Conservation (phyloP, 352 stramenopile genomes). For the Globisporangium megalacanthum region DNA sequence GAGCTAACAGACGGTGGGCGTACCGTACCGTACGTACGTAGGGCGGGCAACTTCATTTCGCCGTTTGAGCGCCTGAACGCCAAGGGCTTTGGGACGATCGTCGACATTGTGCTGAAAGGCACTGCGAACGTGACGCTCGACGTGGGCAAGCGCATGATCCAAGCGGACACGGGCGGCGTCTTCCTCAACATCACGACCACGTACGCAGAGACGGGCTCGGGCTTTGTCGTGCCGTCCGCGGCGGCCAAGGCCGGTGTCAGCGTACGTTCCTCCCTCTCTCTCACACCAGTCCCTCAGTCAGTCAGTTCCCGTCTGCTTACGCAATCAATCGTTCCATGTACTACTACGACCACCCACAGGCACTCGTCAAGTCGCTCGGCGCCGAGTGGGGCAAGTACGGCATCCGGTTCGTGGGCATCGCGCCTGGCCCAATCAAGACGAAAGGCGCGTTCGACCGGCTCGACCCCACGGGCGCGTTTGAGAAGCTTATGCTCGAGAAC, state of each 20-base stretch:
- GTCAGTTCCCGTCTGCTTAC: too few relatives aligned
- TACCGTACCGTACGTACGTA: slow-evolving; percentile 13
- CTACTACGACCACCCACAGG: slow-evolving; percentile 38
- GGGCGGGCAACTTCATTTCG: slow-evolving; percentile 95
- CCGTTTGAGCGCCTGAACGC: slow-evolving; percentile 87
- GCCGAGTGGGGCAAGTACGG: slow-evolving; percentile 95
- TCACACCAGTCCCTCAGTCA: too few relatives aligned
- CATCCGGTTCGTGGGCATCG: slow-evolving; percentile 95
- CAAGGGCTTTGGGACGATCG: slow-evolving; percentile 95
- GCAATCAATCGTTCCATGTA: too few relatives aligned
- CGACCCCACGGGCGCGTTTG: slow-evolving; percentile 63
- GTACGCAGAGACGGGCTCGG: slow-evolving; percentile 92
- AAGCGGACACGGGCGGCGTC: slow-evolving; percentile 62
- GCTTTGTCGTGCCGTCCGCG: slow-evolving; percentile 93
- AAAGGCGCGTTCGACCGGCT: slow-evolving; percentile 78
- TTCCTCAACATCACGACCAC: slow-evolving; percentile 98
- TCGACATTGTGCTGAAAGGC: slow-evolving; percentile 93
- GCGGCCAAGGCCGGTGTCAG: slow-evolving; percentile 95
- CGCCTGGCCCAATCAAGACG: slow-evolving; percentile 93
- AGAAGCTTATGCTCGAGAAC: slow-evolving; percentile 57
- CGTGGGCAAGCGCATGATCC: slow-evolving; percentile 74
- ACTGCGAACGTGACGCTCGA: slow-evolving; percentile 82
- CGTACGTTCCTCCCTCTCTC: slow-evolving; percentile 17
- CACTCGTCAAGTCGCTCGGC: slow-evolving; percentile 93
- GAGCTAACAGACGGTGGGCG: neutral